These are phyloP conservation scores for Ogataea allantospora DNA, from an alignment of 805 yeast genomes.

Conservation along the genomic window DNA sequence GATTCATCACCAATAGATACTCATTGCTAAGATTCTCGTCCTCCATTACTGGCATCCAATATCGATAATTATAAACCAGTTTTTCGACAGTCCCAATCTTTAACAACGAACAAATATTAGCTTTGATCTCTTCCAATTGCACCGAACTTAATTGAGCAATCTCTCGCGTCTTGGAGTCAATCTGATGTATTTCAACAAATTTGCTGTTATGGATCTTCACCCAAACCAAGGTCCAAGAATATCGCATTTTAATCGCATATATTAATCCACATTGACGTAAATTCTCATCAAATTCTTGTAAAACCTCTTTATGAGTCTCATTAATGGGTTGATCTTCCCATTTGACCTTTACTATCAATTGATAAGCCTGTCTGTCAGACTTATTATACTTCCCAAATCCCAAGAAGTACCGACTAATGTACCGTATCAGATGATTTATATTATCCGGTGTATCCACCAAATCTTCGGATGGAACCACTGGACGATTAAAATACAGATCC, in stretches of 20 bases:
- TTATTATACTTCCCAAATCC: constrained; percentile 8
- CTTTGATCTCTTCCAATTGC: constrained; percentile 17
- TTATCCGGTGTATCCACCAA: constrained; percentile 5
- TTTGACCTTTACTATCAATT: constrained; percentile 7
- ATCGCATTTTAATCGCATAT: constrained; percentile 21
- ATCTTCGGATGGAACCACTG: constrained; percentile 1
- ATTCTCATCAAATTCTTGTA: neutral
- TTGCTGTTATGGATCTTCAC: constrained; percentile 20
- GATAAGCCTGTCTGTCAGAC: constrained; percentile 6
- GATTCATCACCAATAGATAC: constrained; percentile 15
- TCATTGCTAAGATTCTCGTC: constrained; percentile 23
- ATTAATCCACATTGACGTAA: constrained; percentile 21
- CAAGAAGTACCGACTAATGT: constrained; percentile 4
- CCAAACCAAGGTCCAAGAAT: constrained; percentile 30
- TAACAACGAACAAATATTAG: constrained; percentile 18
- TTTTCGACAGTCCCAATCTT: constrained; percentile 15
- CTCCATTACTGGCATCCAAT: constrained; percentile 25
- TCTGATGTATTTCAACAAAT: constrained; percentile 22
- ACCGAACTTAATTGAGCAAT: constrained; percentile 18
- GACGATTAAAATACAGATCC: constrained; percentile 1
- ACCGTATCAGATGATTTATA: constrained; percentile 5
- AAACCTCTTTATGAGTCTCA: neutral
- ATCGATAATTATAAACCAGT: constrained; percentile 14
- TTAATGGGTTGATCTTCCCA: constrained; percentile 4
- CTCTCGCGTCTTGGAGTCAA: constrained; percentile 22